Percentiles rank a stretch among this genome's conserved stretches.
phyloP scores from a whole-genome alignment of 169 alveolate genomes.

The Babesia ovata region DNA sequence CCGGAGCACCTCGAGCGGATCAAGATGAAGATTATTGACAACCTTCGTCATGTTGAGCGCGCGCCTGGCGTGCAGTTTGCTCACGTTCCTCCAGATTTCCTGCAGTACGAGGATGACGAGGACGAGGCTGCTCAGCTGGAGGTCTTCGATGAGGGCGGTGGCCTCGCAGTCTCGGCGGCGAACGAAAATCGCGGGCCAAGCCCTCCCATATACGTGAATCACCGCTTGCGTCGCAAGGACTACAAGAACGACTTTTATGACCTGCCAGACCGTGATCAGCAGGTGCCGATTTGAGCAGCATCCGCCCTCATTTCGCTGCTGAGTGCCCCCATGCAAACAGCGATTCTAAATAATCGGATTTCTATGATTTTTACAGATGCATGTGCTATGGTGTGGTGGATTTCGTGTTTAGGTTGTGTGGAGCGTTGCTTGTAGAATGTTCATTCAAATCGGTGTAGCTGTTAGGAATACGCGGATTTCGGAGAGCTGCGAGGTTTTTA shows the following conservation, averaged over 20 bases:
- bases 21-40: constrained; percentile 88
- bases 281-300: constrained; percentile 39
- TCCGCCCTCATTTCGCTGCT: not conserved
- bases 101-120: constrained; percentile 78
- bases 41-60: constrained; percentile 91
- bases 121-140: constrained; percentile 71
- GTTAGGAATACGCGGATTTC: too few species aligned
- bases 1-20: constrained; percentile 92
- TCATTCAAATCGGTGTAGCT: too few species aligned
- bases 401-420: too few species aligned
- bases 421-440: too few species aligned
- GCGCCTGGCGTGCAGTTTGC: constrained; percentile 94
- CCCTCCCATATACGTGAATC: constrained; percentile 61
- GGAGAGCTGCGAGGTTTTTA: too few species aligned
- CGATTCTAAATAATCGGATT: too few species aligned
- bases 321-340: not conserved
- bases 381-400: too few species aligned
- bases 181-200: constrained; percentile 30
- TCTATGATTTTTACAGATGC: too few species aligned
- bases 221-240: constrained; percentile 74
- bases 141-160: constrained; percentile 77
- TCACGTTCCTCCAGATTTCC: constrained; percentile 88
- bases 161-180: constrained; percentile 61
- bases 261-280: constrained; percentile 79
- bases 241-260: constrained; percentile 74